Conservation (phyloP, 805 yeast genomes). For the Priceomyces carsonii region DNA sequence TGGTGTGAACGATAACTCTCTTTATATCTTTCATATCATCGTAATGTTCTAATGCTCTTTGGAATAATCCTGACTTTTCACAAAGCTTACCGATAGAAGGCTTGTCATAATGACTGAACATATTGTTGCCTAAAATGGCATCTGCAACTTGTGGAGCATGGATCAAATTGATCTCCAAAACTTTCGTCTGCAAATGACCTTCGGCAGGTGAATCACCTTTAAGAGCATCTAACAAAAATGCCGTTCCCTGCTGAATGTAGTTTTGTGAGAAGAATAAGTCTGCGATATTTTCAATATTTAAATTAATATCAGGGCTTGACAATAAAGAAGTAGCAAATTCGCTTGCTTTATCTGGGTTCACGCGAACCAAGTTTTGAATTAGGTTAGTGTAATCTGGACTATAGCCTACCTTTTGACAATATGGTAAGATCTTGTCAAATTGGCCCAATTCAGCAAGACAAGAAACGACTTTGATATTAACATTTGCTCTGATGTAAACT, state of each 20-base stretch:
- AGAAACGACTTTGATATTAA: conserved; percentile 86
- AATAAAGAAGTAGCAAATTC: conserved; percentile 91
- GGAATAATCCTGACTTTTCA: conserved; percentile 94
- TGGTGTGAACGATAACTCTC: conserved; percentile 88
- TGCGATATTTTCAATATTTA: conserved; percentile 84
- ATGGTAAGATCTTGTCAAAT: conserved; percentile 93
- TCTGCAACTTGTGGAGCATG: conserved; percentile 99
- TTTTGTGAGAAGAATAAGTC: conserved; percentile 95
- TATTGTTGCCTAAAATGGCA: conserved; percentile 92
- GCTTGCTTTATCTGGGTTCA: conserved; percentile 96
- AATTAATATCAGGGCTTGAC: conserved; percentile 53
- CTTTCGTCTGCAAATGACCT: conserved; percentile 93
- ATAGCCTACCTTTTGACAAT: conserved; percentile 85
- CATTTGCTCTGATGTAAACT: conserved; percentile 80
- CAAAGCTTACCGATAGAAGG: conserved; percentile 89
- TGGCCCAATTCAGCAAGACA: conserved; percentile 94
- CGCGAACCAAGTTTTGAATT: conserved; percentile 86
- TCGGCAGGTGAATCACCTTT: conserved; percentile 93
- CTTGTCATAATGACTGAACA: conserved; percentile 94
- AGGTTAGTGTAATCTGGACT: conserved; percentile 87
- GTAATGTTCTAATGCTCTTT: conserved; percentile 94
- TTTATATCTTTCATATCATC: conserved; percentile 94
- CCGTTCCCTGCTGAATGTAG: conserved; percentile 96
- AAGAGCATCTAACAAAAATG: conserved; percentile 91
- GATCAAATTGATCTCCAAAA: conserved; percentile 86